Evolutionary conservation across 768 basidiomycete species (phyloP).

Genomic region (Cyclocybe aegerita): DNA sequence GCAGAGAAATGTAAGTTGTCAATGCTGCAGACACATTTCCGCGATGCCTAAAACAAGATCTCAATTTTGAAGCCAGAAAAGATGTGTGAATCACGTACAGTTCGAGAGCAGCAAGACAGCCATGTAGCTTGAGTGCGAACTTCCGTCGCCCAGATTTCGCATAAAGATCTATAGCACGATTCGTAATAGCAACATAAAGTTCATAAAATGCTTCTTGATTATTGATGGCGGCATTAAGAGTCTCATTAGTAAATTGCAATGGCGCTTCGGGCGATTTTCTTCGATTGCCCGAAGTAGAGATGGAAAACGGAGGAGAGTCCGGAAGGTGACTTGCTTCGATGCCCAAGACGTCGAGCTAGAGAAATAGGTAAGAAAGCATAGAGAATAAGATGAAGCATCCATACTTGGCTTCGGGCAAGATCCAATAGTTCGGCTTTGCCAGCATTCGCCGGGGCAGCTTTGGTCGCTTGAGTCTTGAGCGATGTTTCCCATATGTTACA

Average conservation of each 20-base stretch:
- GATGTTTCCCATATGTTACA: slow-evolving; percentile 70
- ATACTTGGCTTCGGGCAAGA: slow-evolving; percentile 88
- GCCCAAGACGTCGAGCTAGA: slow-evolving; percentile 84
- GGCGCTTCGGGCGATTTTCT: slow-evolving; percentile 19
- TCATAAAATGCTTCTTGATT: slow-evolving; percentile 69
- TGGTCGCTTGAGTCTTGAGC: slow-evolving; percentile 44
- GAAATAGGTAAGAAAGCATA: neutral
- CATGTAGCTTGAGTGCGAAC: slow-evolving; percentile 83
- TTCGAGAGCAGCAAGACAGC: slow-evolving; percentile 85
- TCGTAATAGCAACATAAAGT: slow-evolving; percentile 71
- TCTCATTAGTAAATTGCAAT: slow-evolving; percentile 53
- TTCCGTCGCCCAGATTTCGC: slow-evolving; percentile 81
- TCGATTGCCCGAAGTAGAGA: slow-evolving; percentile 31
- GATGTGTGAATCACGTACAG: slow-evolving; percentile 51
- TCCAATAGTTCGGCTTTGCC: slow-evolving; percentile 88
- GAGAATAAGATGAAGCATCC: slow-evolving; percentile 12
- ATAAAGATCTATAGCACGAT: slow-evolving; percentile 83
- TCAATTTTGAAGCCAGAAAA: neutral
- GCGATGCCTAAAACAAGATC: slow-evolving; percentile 52
- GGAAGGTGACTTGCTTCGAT: slow-evolving; percentile 74
- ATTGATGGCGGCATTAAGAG: slow-evolving; percentile 57
- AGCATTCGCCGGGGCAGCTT: slow-evolving; percentile 59
- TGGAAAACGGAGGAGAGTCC: slow-evolving; percentile 66
- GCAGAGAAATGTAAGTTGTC: slow-evolving; percentile 73
- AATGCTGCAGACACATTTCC: slow-evolving; percentile 62